Evolutionary conservation across 139 green algal genomes (phyloP), one percentile per base, ranked within the genome.

Genomic region (Yamagishiella unicocca): DNA sequence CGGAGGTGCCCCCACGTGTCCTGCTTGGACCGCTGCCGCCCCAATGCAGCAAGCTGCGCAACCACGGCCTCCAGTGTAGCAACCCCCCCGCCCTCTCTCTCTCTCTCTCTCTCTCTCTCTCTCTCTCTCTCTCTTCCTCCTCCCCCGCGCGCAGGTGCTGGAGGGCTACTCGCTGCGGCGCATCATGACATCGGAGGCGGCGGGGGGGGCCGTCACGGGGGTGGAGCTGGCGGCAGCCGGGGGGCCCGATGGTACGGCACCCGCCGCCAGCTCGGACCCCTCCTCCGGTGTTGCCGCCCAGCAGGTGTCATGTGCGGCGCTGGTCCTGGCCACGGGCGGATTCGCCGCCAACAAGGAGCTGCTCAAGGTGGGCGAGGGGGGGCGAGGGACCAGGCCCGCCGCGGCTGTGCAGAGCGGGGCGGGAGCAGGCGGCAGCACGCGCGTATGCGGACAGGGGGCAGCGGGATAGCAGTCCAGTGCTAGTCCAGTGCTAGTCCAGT

Each of bases 281-380:
- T 46, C 33, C 33, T 33, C 45, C 46, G 24, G n/a, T n/a, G n/a
- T n/a, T n/a, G n/a, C n/a, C n/a, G n/a, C n/a, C n/a, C n/a, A n/a
- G 19, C 19, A 12, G 17, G 53, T 85, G 62, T n/a, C 19, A 24
- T 79, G 70, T 33, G 61, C 88, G 45, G 91, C 90, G 22, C 77
- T 97, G 40, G 82, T 97, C 37, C 86, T 97, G 77, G 92, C 94
- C 0, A 94, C 91, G 40, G 95, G 95, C 22, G 95, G 95, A 45
- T 97, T 95, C 85, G 93, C 82, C 4, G 94, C 94, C 58, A 95
- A 90, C 86, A 87, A 79, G 46, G 76, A 79, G 6, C 85, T 97
- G 79, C 78, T 97, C 27, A 25, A 76, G 88, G 90, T 91, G 43
- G 74, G 27, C 37, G 9, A 4, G 37, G 25, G 75, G 4, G 33